These are phyloP conservation scores for Scutellaria barbata DNA, from an alignment of 257 asterid species.

Conservation along the genomic window DNA sequence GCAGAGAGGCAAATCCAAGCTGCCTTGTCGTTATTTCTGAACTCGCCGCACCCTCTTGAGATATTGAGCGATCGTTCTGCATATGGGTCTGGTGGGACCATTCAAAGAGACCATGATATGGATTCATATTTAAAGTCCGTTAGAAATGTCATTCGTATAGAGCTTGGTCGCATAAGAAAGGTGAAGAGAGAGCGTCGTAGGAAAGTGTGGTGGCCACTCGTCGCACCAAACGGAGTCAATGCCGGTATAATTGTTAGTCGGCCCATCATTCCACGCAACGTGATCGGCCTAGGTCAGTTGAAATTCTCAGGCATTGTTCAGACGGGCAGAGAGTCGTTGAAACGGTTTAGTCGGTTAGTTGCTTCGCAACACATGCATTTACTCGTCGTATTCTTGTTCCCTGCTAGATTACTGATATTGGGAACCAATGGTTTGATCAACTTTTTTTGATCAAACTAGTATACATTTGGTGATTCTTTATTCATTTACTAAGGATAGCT, in stretches of 20 bases:
- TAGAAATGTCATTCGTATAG: conserved; percentile 67
- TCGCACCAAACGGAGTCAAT: conserved; percentile 49
- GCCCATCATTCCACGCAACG: conserved; percentile 37
- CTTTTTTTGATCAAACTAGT: conserved; percentile 39
- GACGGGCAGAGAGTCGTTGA: conserved; percentile 70
- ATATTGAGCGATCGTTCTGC: conserved; percentile 85
- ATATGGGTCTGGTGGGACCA: conserved; percentile 83
- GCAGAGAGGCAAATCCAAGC: conserved; percentile 69
- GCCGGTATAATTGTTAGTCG: conserved; percentile 47
- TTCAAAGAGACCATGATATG: conserved; percentile 94
- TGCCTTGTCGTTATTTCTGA: conserved; percentile 65
- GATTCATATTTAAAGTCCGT: conserved; percentile 65
- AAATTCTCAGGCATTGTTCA: conserved; percentile 60
- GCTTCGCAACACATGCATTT: conserved; percentile 84
- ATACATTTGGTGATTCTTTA: conserved; percentile 53
- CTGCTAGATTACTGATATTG: conserved; percentile 64
- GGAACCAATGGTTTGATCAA: conserved; percentile 51
- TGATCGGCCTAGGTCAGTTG: conserved; percentile 49
- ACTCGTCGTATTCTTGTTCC: conserved; percentile 75
- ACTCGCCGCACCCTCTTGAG: conserved; percentile 96
- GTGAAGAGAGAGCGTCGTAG: conserved; percentile 56
- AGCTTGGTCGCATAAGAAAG: conserved; percentile 63
- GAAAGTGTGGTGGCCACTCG: conserved; percentile 75
- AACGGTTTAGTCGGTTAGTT: conserved; percentile 63
- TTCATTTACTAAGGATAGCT: conserved; percentile 45